A percentile compares a stretch with the other conserved stretches of the same genome.
These are phyloP conservation scores for Chlorophyllum brunneum DNA, from an alignment of 768 basidiomycete genomes.

Conservation along the genomic window DNA sequence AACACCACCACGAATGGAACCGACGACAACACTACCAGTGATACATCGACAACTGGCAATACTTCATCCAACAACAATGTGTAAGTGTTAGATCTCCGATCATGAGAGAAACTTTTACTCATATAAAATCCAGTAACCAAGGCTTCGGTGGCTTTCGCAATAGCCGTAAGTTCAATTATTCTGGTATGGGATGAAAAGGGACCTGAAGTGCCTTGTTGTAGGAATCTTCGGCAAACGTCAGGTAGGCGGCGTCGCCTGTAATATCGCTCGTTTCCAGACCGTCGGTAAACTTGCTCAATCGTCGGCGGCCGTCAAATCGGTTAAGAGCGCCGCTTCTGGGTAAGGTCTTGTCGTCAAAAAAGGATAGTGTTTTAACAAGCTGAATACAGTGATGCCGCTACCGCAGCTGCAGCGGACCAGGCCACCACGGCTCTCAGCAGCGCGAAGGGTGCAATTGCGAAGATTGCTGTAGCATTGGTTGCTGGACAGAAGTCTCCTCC, in stretches of 20 bases:
- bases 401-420: constrained; percentile 18
- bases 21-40: not conserved
- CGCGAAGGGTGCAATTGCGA: constrained; percentile 21
- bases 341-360: constrained; percentile 6
- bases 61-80: not conserved
- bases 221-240: constrained; percentile 11
- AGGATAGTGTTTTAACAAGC: too few relatives aligned
- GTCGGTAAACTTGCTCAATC: constrained; percentile 18
- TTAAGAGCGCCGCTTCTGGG: constrained; percentile 15
- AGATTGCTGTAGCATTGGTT: constrained; percentile 21
- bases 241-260: constrained; percentile 18
- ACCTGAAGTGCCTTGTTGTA: not conserved
- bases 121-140: not conserved
- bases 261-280: constrained; percentile 24
- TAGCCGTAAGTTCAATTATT: constrained; percentile 1
- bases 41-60: not conserved
- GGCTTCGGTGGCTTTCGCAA: not conserved
- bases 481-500: constrained; percentile 19
- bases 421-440: constrained; percentile 20
- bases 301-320: not conserved
- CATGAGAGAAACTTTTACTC: not conserved
- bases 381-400: constrained; percentile 18
- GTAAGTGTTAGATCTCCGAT: not conserved
- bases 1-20: not conserved
- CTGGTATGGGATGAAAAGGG: not conserved